These are phyloP conservation scores for Fusarium temperatum DNA, from an alignment of 2,329 filamentous ascomycete species.

Conservation along the genomic window DNA sequence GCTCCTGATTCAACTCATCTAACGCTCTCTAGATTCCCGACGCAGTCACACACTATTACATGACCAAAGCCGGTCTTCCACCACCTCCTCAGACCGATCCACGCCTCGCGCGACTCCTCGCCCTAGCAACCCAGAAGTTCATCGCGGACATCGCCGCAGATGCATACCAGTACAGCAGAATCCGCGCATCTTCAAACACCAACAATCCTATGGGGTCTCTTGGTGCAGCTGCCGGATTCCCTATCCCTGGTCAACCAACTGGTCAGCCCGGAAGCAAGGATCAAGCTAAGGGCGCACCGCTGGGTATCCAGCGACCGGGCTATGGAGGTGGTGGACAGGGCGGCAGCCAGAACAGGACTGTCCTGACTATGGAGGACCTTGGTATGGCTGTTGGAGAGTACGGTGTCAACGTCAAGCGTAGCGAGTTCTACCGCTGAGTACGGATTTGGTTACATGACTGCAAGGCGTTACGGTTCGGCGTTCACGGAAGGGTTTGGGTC, in stretches of 20 bases:
- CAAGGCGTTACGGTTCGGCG: constrained; percentile 40
- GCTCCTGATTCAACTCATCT: not conserved
- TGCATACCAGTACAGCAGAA: constrained; percentile 96
- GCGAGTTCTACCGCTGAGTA: constrained; percentile 88
- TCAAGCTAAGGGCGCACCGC: constrained; percentile 65
- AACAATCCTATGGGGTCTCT: constrained; percentile 93
- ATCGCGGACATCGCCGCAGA: constrained; percentile 97
- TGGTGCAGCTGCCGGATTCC: constrained; percentile 77
- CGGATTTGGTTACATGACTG: constrained; percentile 17
- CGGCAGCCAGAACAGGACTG: constrained; percentile 87
- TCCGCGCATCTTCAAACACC: constrained; percentile 86
- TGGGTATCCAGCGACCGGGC: constrained; percentile 79
- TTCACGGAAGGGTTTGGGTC: constrained; percentile 26
- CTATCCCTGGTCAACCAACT: constrained; percentile 69
- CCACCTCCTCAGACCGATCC: constrained; percentile 91
- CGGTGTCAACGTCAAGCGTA: constrained; percentile 95
- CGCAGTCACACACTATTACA: constrained; percentile 97
- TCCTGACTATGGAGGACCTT: constrained; percentile 97
- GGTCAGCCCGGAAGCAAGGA: constrained; percentile 65
- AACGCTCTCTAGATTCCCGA: constrained; percentile 76
- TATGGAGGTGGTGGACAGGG: constrained; percentile 90
- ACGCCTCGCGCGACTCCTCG: constrained; percentile 89
- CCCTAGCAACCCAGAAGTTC: constrained; percentile 98
- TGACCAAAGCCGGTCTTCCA: constrained; percentile 93
- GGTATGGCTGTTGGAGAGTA: constrained; percentile 99